Evolutionary conservation across 2,329 filamentous ascomycete genomes (phyloP).

Genomic region (Trichoderma sp.): DNA sequence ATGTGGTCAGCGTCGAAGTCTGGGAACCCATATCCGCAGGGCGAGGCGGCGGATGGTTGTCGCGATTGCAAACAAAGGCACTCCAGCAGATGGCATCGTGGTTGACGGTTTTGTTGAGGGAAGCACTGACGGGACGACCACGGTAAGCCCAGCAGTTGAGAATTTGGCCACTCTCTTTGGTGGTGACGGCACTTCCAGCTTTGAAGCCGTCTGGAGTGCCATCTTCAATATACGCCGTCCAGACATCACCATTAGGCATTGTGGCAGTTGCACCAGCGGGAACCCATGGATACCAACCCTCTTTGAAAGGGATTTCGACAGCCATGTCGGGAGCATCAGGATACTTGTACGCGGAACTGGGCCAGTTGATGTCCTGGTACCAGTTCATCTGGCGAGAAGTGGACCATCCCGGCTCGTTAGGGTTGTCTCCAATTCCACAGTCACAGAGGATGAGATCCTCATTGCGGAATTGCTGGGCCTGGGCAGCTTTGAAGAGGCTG

Average conservation of each 20-base stretch:
- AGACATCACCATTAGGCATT: constrained; percentile 40
- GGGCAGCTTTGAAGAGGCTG: constrained; percentile 25
- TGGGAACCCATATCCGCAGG: constrained; percentile 38
- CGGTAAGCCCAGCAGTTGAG: constrained; percentile 44
- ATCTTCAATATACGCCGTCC: constrained; percentile 44
- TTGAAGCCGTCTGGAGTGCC: constrained; percentile 41
- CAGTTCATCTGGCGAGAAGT: constrained; percentile 46
- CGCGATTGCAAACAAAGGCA: constrained; percentile 43
- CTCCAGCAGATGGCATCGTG: constrained; percentile 40
- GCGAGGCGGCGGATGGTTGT: constrained; percentile 34
- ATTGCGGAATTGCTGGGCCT: constrained; percentile 31
- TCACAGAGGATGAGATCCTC: constrained; percentile 43
- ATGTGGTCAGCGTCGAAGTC: constrained; percentile 36
- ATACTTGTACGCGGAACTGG: constrained; percentile 34
- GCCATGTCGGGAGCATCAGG: constrained; percentile 39
- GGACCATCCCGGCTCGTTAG: constrained; percentile 40
- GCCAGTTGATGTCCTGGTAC: constrained; percentile 41
- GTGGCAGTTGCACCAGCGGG: constrained; percentile 38
- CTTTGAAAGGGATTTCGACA: constrained; percentile 39
- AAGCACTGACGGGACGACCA: constrained; percentile 39
- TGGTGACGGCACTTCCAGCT: constrained; percentile 41
- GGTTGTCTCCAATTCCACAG: constrained; percentile 43
- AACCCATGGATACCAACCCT: constrained; percentile 41
- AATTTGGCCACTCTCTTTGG: constrained; percentile 39
- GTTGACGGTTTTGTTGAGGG: constrained; percentile 40